A percentile compares a stretch with the other conserved stretches of the same genome.
phyloP scores from a whole-genome alignment of 495 filamentous ascomycete genomes.

The Neurospora sp. region DNA sequence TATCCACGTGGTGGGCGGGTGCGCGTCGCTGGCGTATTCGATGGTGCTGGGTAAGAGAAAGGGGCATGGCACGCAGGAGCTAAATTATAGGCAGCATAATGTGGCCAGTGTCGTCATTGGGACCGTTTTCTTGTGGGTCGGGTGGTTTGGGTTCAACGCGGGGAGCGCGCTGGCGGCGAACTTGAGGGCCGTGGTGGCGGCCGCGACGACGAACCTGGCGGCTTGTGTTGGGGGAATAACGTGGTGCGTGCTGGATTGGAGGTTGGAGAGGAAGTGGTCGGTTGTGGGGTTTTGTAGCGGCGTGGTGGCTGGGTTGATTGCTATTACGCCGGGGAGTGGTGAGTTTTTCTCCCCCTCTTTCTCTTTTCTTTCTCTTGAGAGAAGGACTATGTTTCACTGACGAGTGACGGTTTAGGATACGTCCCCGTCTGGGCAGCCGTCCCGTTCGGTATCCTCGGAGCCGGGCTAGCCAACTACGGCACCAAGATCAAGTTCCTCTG shows the following conservation, averaged over 20 bases:
- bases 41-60: conserved; percentile 82
- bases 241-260: conserved; percentile 89
- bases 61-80: conserved; percentile 75
- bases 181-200: conserved; percentile 70
- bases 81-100: conserved; percentile 95
- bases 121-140: conserved; percentile 95
- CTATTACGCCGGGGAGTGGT: conserved; percentile 82
- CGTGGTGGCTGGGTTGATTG: conserved; percentile 72
- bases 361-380: not conserved
- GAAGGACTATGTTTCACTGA: not conserved
- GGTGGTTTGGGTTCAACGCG: conserved; percentile 97
- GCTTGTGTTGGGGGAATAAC: conserved; percentile 84
- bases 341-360: conserved; percentile 2
- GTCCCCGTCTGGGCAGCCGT: conserved; percentile 93
- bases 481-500: conserved; percentile 93
- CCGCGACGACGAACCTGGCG: conserved; percentile 57
- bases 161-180: conserved; percentile 81
- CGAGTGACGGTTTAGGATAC: conserved; percentile 41
- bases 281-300: conserved; percentile 79
- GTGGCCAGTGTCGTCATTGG: conserved; percentile 93
- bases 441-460: conserved; percentile 77
- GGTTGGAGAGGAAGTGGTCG: conserved; percentile 91
- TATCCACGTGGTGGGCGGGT: conserved; percentile 85
- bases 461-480: conserved; percentile 81
- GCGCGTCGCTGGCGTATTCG: conserved; percentile 68